Base-by-base conservation (phyloP, 371 early-diverging fungal species). In the Saksenaea vasiformis region DNA sequence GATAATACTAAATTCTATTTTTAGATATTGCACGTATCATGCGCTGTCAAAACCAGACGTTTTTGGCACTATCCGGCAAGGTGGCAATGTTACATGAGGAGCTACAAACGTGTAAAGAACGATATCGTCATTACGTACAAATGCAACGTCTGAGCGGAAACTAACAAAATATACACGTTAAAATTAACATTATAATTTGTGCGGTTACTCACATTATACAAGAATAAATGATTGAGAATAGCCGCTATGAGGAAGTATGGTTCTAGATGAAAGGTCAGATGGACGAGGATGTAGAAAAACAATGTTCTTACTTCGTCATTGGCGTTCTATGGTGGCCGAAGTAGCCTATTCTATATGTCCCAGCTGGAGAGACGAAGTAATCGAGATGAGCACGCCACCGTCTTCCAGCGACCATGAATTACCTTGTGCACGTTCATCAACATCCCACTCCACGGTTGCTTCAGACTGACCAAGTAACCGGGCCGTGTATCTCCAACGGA, bases 1-100 rank as follows among this genome's bases (percentile, higher is more conserved):
- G 11, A 24, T 11, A 3, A 14, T 47, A 11, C 57, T 57, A 61
- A 24, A 4, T 35, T 54, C 9, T 38, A 28, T 9, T 37, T 31
- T 35, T 41, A 83, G 85, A 83, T 58, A 74, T 85, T 65, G 80
- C 82, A 8, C 76, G 77, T 55, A 84, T 85, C 35, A 70, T 91
- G 76, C 75, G 82, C 43, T 71, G 75, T 59, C 91, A 91, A 61
- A 84, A 91, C 61, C 75, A 84, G 26, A 78, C 83, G 11, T 88
- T 91, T 66, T 67, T 91, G 17, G 80, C 86, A 24, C 65, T 90
- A 27, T 85, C 89, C 1, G 74, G 77, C 35, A 82, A 79, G 53
- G 84, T 89, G 5, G 87, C 90, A 13, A 62, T 71, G 13, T 73
- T 87, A 17, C 86, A 91, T 72, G 90, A 90, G 58, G 73, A 77